These are phyloP conservation scores for Ceratobasidium sp. DNA, from an alignment of 1,284 basidiomycete species.

Conservation along the genomic window DNA sequence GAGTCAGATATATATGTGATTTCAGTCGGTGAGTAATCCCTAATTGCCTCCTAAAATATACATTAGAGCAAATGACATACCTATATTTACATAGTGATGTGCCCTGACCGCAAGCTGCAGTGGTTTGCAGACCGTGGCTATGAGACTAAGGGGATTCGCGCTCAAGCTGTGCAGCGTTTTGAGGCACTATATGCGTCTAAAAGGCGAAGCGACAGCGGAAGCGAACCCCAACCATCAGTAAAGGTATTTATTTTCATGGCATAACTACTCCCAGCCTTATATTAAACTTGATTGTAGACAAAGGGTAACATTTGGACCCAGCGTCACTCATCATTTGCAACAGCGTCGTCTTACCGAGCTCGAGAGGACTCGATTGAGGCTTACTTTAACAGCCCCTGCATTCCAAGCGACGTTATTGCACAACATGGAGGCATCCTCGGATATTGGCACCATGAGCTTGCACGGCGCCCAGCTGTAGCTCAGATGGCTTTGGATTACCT, in stretches of 20 bases:
- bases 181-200: no score
- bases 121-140: constrained; percentile 21
- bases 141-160: neutral
- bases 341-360: no score
- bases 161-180: neutral
- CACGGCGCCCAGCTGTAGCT: neutral
- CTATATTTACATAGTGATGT: constrained; percentile 18
- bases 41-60: neutral
- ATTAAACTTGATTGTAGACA: neutral
- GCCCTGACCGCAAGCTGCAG: constrained; percentile 24
- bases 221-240: neutral
- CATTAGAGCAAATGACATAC: no score
- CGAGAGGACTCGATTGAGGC: no score
- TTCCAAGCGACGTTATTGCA: no score
- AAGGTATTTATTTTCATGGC: neutral
- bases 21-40: neutral
- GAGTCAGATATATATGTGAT: constrained; percentile 11
- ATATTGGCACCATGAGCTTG: neutral
- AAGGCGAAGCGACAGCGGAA: no score
- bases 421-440: no score
- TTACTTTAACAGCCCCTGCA: no score
- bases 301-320: constrained; percentile 31
- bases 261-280: neutral
- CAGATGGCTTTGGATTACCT: neutral
- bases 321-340: constrained; percentile 27